Base-by-base conservation (phyloP, 805 yeast species). In the Myxozyma geophila region DNA sequence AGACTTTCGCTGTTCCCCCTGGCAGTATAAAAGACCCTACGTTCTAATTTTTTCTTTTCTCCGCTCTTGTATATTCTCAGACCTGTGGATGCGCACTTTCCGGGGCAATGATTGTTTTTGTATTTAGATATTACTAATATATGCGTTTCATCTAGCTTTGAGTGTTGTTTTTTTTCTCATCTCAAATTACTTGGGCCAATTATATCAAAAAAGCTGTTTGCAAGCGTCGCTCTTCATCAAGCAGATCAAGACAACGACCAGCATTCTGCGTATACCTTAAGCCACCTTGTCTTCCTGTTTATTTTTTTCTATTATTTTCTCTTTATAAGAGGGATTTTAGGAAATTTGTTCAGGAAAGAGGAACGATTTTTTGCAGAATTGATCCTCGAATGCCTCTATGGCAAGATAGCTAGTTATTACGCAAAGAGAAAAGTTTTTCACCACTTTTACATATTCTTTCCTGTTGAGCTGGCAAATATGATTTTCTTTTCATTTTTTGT, bases 381-480 rank as follows among this genome's bases (percentile, higher is more conserved):
- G 46, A 15, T 53, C 54, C 41, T 48, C 17, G 28, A 28, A 13
- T 53, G 57, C 57, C 57, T 41, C 57, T 28, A 47, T 55, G 59
- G 43, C 59, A 46, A 46, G 59, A 47, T 47, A 55, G 59, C 53
- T 55, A 55, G 59, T 55, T 37, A 17, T 55, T 55, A 47, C 59
- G 59, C 59, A 37, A 36, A 55, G 59, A 55, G n/a, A 15, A 36
- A 55, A 28, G 28, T 28, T 19, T 37, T 55, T 54, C 59, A 37
- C 53, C 44, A 55, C 53, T 47, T 46, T 55, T 55, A 55, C 59
- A 55, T 55, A 55, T 55, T 55, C 59, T 55, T 55, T 55, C 59
- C 59, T 46, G 59, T 55, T 46, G 52, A 37, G 59, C 58, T 54
- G 58, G 41, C 33, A 53, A 53, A 44, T 15, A 39, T 54, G 35